Conservation (phyloP, 805 yeast species). For the Hanseniaspora singularis region DNA sequence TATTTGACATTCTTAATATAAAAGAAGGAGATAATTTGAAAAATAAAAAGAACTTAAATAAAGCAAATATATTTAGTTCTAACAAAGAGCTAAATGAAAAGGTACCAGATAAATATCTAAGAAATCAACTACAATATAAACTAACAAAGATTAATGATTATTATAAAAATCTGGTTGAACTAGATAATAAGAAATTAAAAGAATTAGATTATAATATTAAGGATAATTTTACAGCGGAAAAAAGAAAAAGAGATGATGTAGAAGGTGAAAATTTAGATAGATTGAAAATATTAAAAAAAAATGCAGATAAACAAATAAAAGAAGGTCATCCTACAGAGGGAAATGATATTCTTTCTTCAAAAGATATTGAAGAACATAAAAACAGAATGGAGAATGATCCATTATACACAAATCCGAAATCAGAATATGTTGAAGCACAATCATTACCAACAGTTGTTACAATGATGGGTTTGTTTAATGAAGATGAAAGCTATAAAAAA, state of each 20-base stretch:
- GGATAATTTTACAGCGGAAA: neutral
- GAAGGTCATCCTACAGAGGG: too few relatives aligned
- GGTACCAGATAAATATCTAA: conserved; percentile 23
- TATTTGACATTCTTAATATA: conserved; percentile 11
- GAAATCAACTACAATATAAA: conserved; percentile 18
- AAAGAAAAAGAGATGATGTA: conserved; percentile 1
- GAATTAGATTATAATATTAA: conserved; percentile 10
- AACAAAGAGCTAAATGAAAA: conserved; percentile 16
- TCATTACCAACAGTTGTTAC: conserved; percentile 55
- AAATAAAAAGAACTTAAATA: conserved; percentile 17
- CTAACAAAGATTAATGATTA: conserved; percentile 15
- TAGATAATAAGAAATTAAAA: conserved; percentile 5
- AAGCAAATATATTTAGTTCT: neutral
- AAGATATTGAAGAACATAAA: conserved; percentile 17
- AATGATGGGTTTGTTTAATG: conserved; percentile 53
- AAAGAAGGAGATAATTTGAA: conserved; percentile 19
- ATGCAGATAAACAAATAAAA: conserved; percentile 11
- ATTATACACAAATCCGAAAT: conserved; percentile 54
- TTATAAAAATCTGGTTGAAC: conserved; percentile 18
- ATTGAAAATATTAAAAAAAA: conserved; percentile 19
- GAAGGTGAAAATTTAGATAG: conserved; percentile 17
- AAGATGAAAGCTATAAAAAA: conserved; percentile 26
- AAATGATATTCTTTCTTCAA: conserved; percentile 18
- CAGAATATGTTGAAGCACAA: conserved; percentile 63
- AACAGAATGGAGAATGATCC: conserved; percentile 42